Conservation (phyloP, 2,329 filamentous ascomycete genomes). For the Xylaria sp. region DNA sequence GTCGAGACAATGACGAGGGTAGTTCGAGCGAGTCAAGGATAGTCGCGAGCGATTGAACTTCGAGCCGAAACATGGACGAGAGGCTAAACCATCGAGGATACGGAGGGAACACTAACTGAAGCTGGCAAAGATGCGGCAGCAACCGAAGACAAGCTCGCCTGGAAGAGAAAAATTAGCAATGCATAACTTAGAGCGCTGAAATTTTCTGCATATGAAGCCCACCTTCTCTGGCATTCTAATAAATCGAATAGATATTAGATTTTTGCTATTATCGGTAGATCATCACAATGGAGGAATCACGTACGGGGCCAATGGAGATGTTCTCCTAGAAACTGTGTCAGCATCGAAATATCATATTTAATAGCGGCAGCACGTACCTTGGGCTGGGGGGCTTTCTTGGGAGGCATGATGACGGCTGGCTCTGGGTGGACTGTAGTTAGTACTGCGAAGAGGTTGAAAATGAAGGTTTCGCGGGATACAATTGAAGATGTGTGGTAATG, state of each 20-base stretch:
- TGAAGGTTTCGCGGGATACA: slow-evolving; percentile 30
- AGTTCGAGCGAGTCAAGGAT: background rate
- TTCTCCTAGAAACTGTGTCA: slow-evolving; percentile 80
- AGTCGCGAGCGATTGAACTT: slow-evolving; percentile 4
- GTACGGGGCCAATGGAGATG: slow-evolving; percentile 69
- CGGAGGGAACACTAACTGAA: slow-evolving; percentile 62
- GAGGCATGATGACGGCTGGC: slow-evolving; percentile 78
- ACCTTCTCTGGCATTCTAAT: slow-evolving; percentile 88
- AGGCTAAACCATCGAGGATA: slow-evolving; percentile 2
- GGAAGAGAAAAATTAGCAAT: slow-evolving; percentile 42
- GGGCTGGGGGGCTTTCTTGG: slow-evolving; percentile 87
- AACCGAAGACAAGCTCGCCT: slow-evolving; percentile 96
- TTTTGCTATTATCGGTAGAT: slow-evolving; percentile 8
- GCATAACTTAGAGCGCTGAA: background rate
- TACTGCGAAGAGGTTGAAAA: slow-evolving; percentile 31
- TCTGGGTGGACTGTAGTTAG: slow-evolving; percentile 41
- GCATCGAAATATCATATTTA: background rate
- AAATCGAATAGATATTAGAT: slow-evolving; percentile 29
- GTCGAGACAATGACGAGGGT: background rate
- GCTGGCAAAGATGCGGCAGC: slow-evolving; percentile 98
- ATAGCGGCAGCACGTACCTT: slow-evolving; percentile 24
- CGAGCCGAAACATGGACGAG: background rate
- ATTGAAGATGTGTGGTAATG: slow-evolving; percentile 47
- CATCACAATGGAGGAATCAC: slow-evolving; percentile 16
- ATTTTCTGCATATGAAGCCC: slow-evolving; percentile 51